These are phyloP conservation scores for Thalassiosira profunda DNA, from an alignment of 108 stramenopile species.

Conservation along the genomic window DNA sequence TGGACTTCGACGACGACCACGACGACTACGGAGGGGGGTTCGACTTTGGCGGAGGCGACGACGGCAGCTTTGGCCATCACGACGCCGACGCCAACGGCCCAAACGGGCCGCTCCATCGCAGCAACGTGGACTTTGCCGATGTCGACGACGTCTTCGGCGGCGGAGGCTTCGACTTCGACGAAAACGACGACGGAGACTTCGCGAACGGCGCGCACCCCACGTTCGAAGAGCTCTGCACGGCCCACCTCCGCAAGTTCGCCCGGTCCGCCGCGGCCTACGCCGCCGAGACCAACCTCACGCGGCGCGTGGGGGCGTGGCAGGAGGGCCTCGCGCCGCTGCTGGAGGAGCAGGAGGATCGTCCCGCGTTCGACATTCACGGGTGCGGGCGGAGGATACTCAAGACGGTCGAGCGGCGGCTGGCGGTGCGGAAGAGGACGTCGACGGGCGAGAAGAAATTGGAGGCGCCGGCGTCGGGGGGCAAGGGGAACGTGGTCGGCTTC, in stretches of 20 bases:
- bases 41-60: slow-evolving; percentile 54
- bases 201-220: slow-evolving; percentile 54
- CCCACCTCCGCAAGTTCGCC: slow-evolving; percentile 89
- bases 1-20: slow-evolving; percentile 49
- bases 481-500: slow-evolving; percentile 31
- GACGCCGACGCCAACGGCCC: background rate
- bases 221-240: slow-evolving; percentile 95
- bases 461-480: slow-evolving; percentile 10
- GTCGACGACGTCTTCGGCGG: slow-evolving; percentile 54
- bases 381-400: slow-evolving; percentile 76
- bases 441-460: slow-evolving; percentile 42
- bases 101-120: slow-evolving; percentile 14
- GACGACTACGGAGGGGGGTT: slow-evolving; percentile 54
- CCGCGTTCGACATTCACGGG: slow-evolving; percentile 92
- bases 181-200: slow-evolving; percentile 52
- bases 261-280: slow-evolving; percentile 93
- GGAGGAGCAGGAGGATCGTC: slow-evolving; percentile 85
- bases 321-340: slow-evolving; percentile 86
- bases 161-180: slow-evolving; percentile 33
- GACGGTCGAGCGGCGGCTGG: slow-evolving; percentile 26
- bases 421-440: slow-evolving; percentile 26
- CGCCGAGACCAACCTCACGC: slow-evolving; percentile 87
- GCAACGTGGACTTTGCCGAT: slow-evolving; percentile 46
- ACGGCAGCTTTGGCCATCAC: slow-evolving; percentile 18
- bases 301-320: slow-evolving; percentile 92